Base-by-base conservation (phyloP, 2,329 filamentous ascomycete species). In the Fusarium floridanum region DNA sequence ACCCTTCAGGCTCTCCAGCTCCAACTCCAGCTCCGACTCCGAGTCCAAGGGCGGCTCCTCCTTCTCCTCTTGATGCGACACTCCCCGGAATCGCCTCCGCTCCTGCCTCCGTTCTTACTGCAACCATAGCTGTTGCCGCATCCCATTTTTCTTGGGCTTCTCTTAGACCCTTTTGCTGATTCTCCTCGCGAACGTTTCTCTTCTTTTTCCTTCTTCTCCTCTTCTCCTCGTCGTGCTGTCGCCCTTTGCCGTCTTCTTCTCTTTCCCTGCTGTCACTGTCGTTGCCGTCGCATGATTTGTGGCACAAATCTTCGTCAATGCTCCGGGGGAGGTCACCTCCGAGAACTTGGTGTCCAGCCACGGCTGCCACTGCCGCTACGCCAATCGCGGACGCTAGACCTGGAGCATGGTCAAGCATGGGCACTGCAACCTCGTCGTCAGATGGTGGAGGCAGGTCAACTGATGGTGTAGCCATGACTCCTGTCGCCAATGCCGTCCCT, bases 371-470 rank as follows among this genome's bases (percentile, higher is more conserved):
- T 43, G 78, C 76, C 53, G 77, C 77, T 64, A 68, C 73, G 27
- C 77, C 68, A 70, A 78, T 77, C 29, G 72, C 78, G 37, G 76
- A 76, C 17, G 77, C 78, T 29, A 80, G 63, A 16, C 72, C 76
- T 57, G 76, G 77, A 41, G 76, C 74, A 60, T 75, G 75, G 24
- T 79, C 74, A 24, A 80, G 71, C 59, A 79, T 75, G 53, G 71
- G 72, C 41, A 70, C 68, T 20, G 71, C 50, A 43, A 71, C 66
- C 37, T 79, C 77, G 48, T 80, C 78, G 50, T 79, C 78, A 34
- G 77, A 71, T 32, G 72, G 70, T 41, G 78, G 72, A 29, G 73
- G 73, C 39, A 78, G 48, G 62, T 78, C 78, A 64, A 80, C 70
- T 63, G 78, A 77, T 24, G 78, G 70, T 56, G 78, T 76, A 48